phyloP scores from a whole-genome alignment of 768 basidiomycete genomes.

The Chiua virens region DNA sequence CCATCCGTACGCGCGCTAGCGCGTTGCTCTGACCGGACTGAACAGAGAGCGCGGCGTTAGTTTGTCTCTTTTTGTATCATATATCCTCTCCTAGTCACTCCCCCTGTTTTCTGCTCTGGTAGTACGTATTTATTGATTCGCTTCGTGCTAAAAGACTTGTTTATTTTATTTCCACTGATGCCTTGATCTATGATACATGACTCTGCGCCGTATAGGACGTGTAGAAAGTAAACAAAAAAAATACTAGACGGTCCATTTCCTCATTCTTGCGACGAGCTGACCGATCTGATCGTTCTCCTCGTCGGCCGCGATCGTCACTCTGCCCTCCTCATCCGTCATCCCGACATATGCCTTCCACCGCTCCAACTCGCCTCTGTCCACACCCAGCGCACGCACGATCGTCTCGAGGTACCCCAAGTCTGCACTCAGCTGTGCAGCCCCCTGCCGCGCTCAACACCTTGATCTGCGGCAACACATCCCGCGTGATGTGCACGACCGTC shows the following conservation, averaged over 20 bases:
- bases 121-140: conserved; percentile 15
- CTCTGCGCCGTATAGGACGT: not conserved
- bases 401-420: conserved; percentile 91
- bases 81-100: conserved; percentile 26
- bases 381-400: conserved; percentile 87
- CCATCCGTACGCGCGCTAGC: conserved; percentile 64
- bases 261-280: conserved; percentile 30
- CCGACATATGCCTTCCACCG: conserved; percentile 75
- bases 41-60: too few relatives aligned
- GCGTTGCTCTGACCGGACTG: not conserved
- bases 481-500: conserved; percentile 72
- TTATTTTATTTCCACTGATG: not conserved
- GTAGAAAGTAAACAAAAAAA: not conserved
- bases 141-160: not conserved
- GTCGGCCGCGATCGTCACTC: conserved; percentile 15
- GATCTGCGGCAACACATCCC: conserved; percentile 70
- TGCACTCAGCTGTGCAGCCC: conserved; percentile 79
- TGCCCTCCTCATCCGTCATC: conserved; percentile 51
- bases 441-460: conserved; percentile 56
- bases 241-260: conserved; percentile 25
- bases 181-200: conserved; percentile 7
- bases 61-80: conserved; percentile 26
- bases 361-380: conserved; percentile 78
- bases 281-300: conserved; percentile 18
- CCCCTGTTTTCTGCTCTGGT: conserved; percentile 7